These are phyloP conservation scores for Thermochaetoides thermophila DNA, from an alignment of 495 filamentous ascomycete species.

Conservation along the genomic window DNA sequence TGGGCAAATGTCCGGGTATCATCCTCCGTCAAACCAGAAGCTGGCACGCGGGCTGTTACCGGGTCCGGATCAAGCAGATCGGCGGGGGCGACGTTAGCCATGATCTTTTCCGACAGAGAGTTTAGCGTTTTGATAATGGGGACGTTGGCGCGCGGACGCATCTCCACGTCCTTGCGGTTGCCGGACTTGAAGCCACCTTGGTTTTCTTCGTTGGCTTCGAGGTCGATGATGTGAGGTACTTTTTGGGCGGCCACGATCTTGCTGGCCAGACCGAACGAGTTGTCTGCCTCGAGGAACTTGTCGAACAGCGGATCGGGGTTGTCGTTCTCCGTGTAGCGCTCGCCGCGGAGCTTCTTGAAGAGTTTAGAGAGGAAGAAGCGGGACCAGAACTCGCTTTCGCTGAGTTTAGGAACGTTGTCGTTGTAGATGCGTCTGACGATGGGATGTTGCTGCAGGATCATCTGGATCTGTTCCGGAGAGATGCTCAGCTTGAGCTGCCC, in stretches of 20 bases:
- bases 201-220: conserved; percentile 89
- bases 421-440: conserved; percentile 84
- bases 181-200: conserved; percentile 51
- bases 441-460: conserved; percentile 87
- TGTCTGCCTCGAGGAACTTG: conserved; percentile 60
- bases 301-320: conserved; percentile 62
- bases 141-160: conserved; percentile 49
- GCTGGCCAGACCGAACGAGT: conserved; percentile 35
- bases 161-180: conserved; percentile 73
- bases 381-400: conserved; percentile 73
- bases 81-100: conserved; percentile 66
- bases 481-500: conserved; percentile 68
- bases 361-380: conserved; percentile 81
- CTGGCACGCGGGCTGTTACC: too few species aligned
- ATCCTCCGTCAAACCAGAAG: too few species aligned
- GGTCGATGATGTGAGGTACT: conserved; percentile 77
- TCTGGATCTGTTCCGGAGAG: conserved; percentile 78
- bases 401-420: conserved; percentile 74
- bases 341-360: conserved; percentile 82
- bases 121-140: conserved; percentile 74
- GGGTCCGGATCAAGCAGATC: conserved; percentile 42
- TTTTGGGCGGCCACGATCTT: conserved; percentile 37
- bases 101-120: conserved; percentile 73
- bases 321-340: conserved; percentile 63
- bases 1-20: conserved; percentile 63